Evolutionary conservation across 768 basidiomycete species (phyloP).

Genomic region (Kwoniella shandongensis): DNA sequence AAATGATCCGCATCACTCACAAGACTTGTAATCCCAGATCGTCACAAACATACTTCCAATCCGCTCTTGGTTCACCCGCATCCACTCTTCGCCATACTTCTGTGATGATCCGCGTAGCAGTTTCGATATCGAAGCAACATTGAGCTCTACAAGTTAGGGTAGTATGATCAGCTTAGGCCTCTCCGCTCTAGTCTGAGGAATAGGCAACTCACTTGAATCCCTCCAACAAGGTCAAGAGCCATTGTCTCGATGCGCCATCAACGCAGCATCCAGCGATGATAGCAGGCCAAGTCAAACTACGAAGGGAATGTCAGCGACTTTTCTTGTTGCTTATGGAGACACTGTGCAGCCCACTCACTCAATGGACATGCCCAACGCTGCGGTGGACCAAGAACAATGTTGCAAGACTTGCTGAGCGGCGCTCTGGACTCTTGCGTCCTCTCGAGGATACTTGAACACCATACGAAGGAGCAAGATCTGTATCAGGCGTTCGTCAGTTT

Average conservation of each 20-base stretch:
- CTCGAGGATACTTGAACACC: constrained; percentile 37
- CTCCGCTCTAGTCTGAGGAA: background rate
- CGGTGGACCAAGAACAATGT: constrained; percentile 48
- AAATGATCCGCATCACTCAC: constrained; percentile 26
- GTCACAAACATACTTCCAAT: constrained; percentile 48
- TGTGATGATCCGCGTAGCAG: constrained; percentile 39
- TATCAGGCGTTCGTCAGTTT: background rate
- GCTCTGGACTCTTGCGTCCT: constrained; percentile 39
- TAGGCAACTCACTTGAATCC: constrained; percentile 45
- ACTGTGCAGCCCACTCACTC: constrained; percentile 47
- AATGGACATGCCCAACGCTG: constrained; percentile 49
- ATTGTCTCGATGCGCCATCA: constrained; percentile 30
- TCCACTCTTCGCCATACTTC: constrained; percentile 47
- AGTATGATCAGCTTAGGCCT: background rate
- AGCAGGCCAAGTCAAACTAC: constrained; percentile 48
- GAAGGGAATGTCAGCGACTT: background rate
- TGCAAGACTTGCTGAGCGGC: constrained; percentile 43
- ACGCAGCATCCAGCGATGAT: constrained; percentile 49
- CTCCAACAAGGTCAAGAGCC: constrained; percentile 45
- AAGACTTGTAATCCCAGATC: constrained; percentile 43
- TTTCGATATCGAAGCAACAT: constrained; percentile 52
- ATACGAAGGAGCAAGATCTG: constrained; percentile 47
- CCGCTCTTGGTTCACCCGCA: constrained; percentile 26
- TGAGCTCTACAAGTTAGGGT: constrained; percentile 29
- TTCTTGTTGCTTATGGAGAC: background rate